Base-by-base conservation (phyloP, 116 monocot species). In the Papilionanthe hybrid region DNA sequence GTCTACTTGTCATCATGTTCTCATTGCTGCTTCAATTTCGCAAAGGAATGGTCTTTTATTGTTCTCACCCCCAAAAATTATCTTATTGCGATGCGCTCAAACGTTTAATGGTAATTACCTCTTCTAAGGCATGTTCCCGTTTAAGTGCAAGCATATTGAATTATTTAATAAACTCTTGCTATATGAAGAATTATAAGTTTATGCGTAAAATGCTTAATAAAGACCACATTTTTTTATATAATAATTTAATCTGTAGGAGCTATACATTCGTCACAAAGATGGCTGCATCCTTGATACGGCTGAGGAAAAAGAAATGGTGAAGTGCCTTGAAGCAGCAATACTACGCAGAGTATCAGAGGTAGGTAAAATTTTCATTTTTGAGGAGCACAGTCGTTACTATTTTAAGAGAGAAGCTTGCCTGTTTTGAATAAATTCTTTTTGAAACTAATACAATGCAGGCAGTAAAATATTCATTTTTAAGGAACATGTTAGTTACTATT, bases 301-400 rank as follows among this genome's bases (percentile, higher is more conserved):
- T 75, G 90, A 91, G 77, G 92, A 92, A 49, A 90, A 81, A 50
- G 87, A 87, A 75, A 91, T 93, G 37, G 83, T 91, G 55, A 96
- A 93, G 83, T 94, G 94, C 78, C 86, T 96, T 23, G 92, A 94
- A 88, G 94, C 96, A 71, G 93, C 96, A 75, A 94, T 96, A 72
- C 75, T 84, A 20, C 85, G 96, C 90, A 85, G 94, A 84, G 91
- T 92, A 50, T 85, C 91, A 78, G 96, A 96, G 90, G 96, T 96
- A 60, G 78, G 79, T 9, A 7, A 15, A 55, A 6, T 3, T 78
- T 60, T 32, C 4, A 1, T 32, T 27, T 72, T 68, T 37, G 10
- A 32, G 13, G 32, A 32, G 8, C 69, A 69, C 12, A 28, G 13
- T 69, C 11, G 32, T 69, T 69, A 4, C 32, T 41, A 43, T 37